phyloP scores from a whole-genome alignment of 768 basidiomycete species.

The Russula foetens region DNA sequence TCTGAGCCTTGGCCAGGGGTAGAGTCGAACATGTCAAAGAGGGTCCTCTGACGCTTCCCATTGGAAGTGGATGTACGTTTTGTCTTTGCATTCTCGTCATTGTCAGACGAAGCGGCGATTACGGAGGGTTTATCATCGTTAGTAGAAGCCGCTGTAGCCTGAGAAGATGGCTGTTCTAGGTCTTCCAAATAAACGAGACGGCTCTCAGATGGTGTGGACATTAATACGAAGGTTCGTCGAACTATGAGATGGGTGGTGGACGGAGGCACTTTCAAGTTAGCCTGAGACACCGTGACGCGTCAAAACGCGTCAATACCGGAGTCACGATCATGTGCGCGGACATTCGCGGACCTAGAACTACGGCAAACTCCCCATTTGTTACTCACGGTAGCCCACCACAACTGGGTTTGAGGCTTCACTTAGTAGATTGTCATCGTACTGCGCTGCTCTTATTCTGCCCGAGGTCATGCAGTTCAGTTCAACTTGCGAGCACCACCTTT shows the following conservation, averaged over 20 bases:
- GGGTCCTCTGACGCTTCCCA: conserved; percentile 52
- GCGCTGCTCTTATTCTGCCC: too few relatives aligned
- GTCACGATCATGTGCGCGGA: neutral
- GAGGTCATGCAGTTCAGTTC: too few relatives aligned
- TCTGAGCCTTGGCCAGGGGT: conserved; percentile 24
- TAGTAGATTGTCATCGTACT: too few relatives aligned
- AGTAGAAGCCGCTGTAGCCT: neutral
- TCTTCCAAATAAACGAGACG: conserved; percentile 31
- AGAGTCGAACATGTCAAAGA: conserved; percentile 53
- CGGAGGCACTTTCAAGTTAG: neutral
- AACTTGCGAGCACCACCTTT: neutral
- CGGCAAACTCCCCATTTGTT: conserved; percentile 1
- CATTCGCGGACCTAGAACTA: conserved; percentile 11
- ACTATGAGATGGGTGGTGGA: neutral
- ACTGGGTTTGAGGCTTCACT: too few relatives aligned
- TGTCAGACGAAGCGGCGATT: neutral
- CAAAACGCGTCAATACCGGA: neutral
- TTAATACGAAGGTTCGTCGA: neutral
- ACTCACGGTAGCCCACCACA: too few relatives aligned
- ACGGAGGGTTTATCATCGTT: neutral
- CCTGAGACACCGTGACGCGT: neutral
- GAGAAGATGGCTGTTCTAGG: conserved; percentile 20
- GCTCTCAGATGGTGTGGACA: neutral
- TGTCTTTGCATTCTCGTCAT: neutral
- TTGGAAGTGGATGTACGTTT: neutral